These are phyloP conservation scores for Fennellomyces sp. DNA, from an alignment of 371 early-diverging fungal species.

Conservation along the genomic window DNA sequence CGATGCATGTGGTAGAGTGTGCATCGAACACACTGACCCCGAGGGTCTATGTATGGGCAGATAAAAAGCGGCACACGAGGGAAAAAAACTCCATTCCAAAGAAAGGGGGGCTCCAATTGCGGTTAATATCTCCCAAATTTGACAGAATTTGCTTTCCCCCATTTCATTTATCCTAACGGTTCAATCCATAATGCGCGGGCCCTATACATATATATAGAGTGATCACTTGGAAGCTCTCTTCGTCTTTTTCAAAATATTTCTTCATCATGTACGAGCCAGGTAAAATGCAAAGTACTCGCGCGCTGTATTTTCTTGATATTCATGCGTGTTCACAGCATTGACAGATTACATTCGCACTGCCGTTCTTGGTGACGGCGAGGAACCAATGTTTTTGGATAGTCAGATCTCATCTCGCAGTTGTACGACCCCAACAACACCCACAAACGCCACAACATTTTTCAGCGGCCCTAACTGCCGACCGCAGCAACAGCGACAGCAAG, in stretches of 20 bases:
- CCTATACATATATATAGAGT: slow-evolving; percentile 3
- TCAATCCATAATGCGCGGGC: slow-evolving; percentile 6
- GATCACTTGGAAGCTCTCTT: too few relatives aligned
- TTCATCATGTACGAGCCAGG: slow-evolving; percentile 16
- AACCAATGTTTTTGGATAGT: neutral
- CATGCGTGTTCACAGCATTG: neutral
- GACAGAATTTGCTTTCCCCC: neutral
- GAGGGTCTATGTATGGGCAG: neutral
- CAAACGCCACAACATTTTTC: neutral
- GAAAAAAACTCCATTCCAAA: slow-evolving; percentile 1
- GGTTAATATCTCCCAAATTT: slow-evolving; percentile 14
- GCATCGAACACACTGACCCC: neutral
- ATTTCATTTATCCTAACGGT: slow-evolving; percentile 11
- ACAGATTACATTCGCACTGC: slow-evolving; percentile 1
- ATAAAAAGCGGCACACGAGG: neutral
- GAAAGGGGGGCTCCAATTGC: neutral
- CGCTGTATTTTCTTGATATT: neutral
- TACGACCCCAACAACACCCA: slow-evolving; percentile 2
- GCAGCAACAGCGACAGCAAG: slow-evolving; percentile 6
- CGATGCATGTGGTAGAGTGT: neutral
- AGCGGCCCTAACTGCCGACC: slow-evolving; percentile 6
- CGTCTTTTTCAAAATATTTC: neutral
- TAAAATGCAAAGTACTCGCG: neutral
- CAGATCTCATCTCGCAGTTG: neutral
- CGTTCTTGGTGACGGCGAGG: slow-evolving; percentile 4